phyloP scores from a whole-genome alignment of 306 rosid species.

The Arachis hypogaea region DNA sequence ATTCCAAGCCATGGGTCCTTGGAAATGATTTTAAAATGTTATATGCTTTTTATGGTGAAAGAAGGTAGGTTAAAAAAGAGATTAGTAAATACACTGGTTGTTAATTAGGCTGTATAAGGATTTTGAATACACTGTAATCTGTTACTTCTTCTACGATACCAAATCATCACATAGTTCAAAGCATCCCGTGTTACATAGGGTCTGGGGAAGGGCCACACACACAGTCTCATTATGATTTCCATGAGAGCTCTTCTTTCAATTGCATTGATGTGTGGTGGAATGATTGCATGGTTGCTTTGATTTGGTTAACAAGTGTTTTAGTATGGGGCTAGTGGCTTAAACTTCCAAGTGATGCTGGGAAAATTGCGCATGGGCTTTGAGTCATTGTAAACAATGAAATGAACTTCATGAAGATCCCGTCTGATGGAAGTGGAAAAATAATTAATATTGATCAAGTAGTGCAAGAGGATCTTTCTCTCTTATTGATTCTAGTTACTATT shows the following conservation, averaged over 20 bases:
- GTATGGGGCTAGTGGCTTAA: neutral
- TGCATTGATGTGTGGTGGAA: neutral
- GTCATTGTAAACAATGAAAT: constrained; percentile 38
- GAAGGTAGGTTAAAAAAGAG: neutral
- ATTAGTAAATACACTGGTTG: too few species aligned
- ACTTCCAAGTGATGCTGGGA: constrained; percentile 51
- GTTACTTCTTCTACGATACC: neutral
- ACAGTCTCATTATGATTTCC: neutral
- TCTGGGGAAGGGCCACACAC: too few species aligned
- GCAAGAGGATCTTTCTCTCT: constrained; percentile 1
- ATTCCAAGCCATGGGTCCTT: too few species aligned
- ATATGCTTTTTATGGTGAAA: too few species aligned
- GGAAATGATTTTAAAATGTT: neutral
- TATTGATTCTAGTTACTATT: neutral
- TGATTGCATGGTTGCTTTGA: neutral
- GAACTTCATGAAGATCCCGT: constrained; percentile 34
- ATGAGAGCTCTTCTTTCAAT: neutral
- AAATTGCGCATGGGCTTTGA: constrained; percentile 50
- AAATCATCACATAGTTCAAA: neutral
- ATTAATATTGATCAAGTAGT: neutral
- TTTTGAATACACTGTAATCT: neutral
- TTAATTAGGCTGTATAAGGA: neutral
- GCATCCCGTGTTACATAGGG: neutral
- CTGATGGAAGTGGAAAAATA: constrained; percentile 39
- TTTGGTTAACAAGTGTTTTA: neutral